A percentile compares a stretch with the other conserved stretches of the same genome.
phyloP scores from a whole-genome alignment of 1,284 basidiomycete genomes.

The Moesziomyces sp. region DNA sequence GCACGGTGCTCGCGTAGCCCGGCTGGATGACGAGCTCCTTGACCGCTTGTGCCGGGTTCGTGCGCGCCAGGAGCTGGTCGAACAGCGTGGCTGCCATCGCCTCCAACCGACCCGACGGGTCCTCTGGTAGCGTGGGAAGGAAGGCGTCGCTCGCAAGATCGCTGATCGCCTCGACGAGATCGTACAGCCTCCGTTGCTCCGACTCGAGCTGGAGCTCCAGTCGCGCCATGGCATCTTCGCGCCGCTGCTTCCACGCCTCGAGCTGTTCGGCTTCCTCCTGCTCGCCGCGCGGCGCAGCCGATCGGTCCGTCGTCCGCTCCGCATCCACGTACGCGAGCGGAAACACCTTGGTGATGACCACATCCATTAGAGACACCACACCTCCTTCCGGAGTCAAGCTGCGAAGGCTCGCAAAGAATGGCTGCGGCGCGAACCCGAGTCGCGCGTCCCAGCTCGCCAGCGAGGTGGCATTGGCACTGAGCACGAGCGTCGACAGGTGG shows the following conservation, averaged over 20 bases:
- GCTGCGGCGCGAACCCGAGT: conserved; percentile 77
- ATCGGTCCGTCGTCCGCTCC: conserved; percentile 23
- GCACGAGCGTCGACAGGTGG: conserved; percentile 74
- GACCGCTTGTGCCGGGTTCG: conserved; percentile 23
- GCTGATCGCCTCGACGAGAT: conserved; percentile 33
- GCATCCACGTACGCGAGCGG: conserved; percentile 68
- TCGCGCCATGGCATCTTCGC: conserved; percentile 18
- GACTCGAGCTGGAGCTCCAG: conserved; percentile 29
- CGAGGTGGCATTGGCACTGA: conserved; percentile 86
- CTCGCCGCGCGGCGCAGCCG: conserved; percentile 70
- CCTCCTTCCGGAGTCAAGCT: conserved; percentile 87
- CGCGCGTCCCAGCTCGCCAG: conserved; percentile 87
- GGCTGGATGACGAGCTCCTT: conserved; percentile 21
- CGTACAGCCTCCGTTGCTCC: conserved; percentile 27
- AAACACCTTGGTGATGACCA: conserved; percentile 77
- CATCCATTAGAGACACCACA: conserved; percentile 78
- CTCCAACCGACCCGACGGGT: conserved; percentile 21
- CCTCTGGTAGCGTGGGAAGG: conserved; percentile 29
- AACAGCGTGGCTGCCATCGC: conserved; percentile 16
- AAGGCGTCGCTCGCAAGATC: conserved; percentile 23
- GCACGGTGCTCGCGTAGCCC: conserved; percentile 7
- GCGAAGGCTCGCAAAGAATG: conserved; percentile 79
- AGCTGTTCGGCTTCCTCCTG: conserved; percentile 73
- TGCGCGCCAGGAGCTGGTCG: conserved; percentile 12
- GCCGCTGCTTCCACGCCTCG: conserved; percentile 75